phyloP scores from a whole-genome alignment of 1,284 basidiomycete species.

The Caloboletus inedulis region DNA sequence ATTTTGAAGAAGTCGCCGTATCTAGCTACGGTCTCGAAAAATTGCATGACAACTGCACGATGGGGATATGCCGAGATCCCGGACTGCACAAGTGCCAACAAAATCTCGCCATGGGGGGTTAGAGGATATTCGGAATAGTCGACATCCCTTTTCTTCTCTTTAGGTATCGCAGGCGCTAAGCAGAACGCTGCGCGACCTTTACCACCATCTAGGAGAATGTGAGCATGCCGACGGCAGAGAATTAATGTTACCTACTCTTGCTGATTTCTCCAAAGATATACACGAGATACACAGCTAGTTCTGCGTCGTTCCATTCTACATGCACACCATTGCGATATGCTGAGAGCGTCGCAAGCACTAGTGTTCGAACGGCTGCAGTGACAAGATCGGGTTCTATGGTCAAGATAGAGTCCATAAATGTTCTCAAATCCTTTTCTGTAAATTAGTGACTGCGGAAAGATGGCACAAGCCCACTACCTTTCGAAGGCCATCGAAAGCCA shows the following conservation, averaged over 20 bases:
- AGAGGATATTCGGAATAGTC: conserved; percentile 86
- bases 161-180: conserved; percentile 60
- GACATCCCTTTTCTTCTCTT: conserved; percentile 62
- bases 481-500: conserved; percentile 82
- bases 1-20: conserved; percentile 98
- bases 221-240: background rate
- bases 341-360: conserved; percentile 71
- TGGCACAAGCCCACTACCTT: conserved; percentile 50
- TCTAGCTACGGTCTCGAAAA: conserved; percentile 89
- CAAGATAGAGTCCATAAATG: conserved; percentile 78
- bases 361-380: conserved; percentile 64
- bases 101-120: conserved; percentile 88
- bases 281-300: conserved; percentile 88
- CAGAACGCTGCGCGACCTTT: conserved; percentile 79
- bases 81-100: conserved; percentile 81
- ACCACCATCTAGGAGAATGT: conserved; percentile 48
- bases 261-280: conserved; percentile 94
- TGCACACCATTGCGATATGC: conserved; percentile 56
- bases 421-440: conserved; percentile 67
- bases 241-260: conserved; percentile 51
- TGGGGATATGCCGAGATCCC: conserved; percentile 84
- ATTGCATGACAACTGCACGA: conserved; percentile 86
- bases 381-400: conserved; percentile 82
- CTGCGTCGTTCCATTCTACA: conserved; percentile 91
- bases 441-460: conserved; percentile 6